A percentile compares a stretch with the other conserved stretches of the same genome.
These are phyloP conservation scores for Baorangia bicolor DNA, from an alignment of 768 basidiomycete genomes.

Conservation along the genomic window DNA sequence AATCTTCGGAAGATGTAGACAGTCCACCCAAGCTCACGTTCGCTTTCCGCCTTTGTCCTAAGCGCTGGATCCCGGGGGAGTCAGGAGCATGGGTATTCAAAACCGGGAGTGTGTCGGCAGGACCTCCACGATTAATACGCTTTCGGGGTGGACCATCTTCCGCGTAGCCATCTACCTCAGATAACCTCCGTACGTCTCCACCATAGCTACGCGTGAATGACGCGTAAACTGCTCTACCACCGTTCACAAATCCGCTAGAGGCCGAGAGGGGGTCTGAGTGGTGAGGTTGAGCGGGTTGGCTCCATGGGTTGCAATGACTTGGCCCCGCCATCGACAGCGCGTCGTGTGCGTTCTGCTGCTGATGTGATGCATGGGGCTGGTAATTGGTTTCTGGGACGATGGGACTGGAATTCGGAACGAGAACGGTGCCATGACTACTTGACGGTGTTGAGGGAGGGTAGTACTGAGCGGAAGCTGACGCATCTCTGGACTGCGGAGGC, in stretches of 20 bases:
- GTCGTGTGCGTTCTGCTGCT: conserved; percentile 41
- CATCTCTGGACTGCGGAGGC: conserved; percentile 75
- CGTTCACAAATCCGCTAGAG: conserved; percentile 56
- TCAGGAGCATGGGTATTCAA: conserved; percentile 34
- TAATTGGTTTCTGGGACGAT: conserved; percentile 39
- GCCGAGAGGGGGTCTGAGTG: conserved; percentile 55
- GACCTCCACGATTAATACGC: conserved; percentile 56
- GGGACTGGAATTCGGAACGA: conserved; percentile 80
- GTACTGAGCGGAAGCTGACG: conserved; percentile 61
- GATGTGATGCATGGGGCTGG: conserved; percentile 40
- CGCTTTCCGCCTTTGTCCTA: conserved; percentile 47
- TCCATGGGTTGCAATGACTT: conserved; percentile 39
- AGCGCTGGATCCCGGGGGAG: conserved; percentile 59
- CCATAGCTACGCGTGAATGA: conserved; percentile 46
- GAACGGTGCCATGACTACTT: conserved; percentile 49
- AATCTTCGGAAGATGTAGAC: conserved; percentile 71
- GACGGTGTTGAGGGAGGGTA: conserved; percentile 50
- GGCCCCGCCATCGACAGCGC: conserved; percentile 41
- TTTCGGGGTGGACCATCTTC: conserved; percentile 73
- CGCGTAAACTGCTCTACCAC: conserved; percentile 46
- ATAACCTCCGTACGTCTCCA: conserved; percentile 37
- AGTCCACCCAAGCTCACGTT: conserved; percentile 39
- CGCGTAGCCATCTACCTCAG: conserved; percentile 37
- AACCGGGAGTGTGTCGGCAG: conserved; percentile 33
- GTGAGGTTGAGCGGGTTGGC: conserved; percentile 32